phyloP scores from a whole-genome alignment of 768 basidiomycete species.

The Thelephora aurantiotincta region DNA sequence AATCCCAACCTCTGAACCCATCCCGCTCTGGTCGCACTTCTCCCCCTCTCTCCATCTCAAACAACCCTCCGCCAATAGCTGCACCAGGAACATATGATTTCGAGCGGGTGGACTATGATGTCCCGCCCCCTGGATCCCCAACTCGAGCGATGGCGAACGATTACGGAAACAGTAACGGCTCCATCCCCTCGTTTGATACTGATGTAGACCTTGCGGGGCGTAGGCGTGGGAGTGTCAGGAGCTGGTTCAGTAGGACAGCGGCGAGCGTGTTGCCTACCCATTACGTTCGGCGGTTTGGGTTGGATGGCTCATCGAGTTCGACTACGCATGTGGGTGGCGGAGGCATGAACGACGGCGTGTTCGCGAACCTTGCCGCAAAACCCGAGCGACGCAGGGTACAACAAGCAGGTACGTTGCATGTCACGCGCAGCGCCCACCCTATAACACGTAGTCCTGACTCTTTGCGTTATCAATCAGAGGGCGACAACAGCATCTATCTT shows the following conservation, averaged over 20 bases:
- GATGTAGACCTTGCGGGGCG: conserved; percentile 15
- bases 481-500: conserved; percentile 47
- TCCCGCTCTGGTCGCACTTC: conserved; percentile 7
- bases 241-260: conserved; percentile 46
- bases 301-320: conserved; percentile 7
- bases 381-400: conserved; percentile 44
- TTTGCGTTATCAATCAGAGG: conserved; percentile 19
- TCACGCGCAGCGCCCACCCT: conserved; percentile 2
- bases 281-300: conserved; percentile 30
- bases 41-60: conserved; percentile 4
- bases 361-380: conserved; percentile 90
- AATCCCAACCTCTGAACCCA: conserved; percentile 20
- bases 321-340: conserved; percentile 44
- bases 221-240: conserved; percentile 12
- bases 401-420: conserved; percentile 37
- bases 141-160: conserved; percentile 53
- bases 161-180: conserved; percentile 63
- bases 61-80: not conserved
- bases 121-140: conserved; percentile 55
- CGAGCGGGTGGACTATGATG: conserved; percentile 60
- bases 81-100: conserved; percentile 51
- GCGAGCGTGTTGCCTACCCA: conserved; percentile 41
- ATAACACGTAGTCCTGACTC: too few species aligned
- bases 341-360: conserved; percentile 78
- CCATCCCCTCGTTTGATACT: conserved; percentile 33